Percentiles rank a stretch among this genome's conserved stretches.
Conservation (phyloP, 2,329 filamentous ascomycete species). For the Ceratocystis colombiana region DNA sequence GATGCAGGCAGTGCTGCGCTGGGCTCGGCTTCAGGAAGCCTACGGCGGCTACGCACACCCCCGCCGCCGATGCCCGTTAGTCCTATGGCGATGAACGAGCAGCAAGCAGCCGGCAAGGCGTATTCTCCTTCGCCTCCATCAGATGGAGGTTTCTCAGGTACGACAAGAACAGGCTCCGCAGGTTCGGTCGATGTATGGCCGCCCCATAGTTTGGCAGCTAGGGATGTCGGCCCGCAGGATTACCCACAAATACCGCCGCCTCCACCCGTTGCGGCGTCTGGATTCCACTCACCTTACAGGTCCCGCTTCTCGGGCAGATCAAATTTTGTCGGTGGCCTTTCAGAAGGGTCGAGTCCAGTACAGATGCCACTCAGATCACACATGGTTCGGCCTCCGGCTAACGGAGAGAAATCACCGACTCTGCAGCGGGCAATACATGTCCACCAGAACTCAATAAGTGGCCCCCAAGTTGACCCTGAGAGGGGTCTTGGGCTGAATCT, state of each 20-base stretch:
- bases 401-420: constrained; percentile 8
- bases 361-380: constrained; percentile 5
- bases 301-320: constrained; percentile 21
- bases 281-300: constrained; percentile 17
- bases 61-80: constrained; percentile 5
- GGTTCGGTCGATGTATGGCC: constrained; percentile 19
- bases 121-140: background rate
- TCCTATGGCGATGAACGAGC: background rate
- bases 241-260: constrained; percentile 3
- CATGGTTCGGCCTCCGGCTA: constrained; percentile 3
- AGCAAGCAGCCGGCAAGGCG: background rate
- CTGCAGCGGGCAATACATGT: constrained; percentile 8
- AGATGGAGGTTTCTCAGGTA: background rate
- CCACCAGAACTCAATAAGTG: constrained; percentile 4
- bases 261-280: constrained; percentile 6
- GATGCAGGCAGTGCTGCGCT: background rate
- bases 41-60: background rate
- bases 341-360: constrained; percentile 11
- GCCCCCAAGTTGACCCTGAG: background rate
- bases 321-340: constrained; percentile 17
- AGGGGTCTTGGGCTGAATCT: background rate
- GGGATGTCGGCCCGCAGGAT: background rate
- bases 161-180: background rate
- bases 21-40: constrained; percentile 5
- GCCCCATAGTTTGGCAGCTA: constrained; percentile 12